Conservation (phyloP, 805 yeast genomes). For the Spathaspora arborariae region DNA sequence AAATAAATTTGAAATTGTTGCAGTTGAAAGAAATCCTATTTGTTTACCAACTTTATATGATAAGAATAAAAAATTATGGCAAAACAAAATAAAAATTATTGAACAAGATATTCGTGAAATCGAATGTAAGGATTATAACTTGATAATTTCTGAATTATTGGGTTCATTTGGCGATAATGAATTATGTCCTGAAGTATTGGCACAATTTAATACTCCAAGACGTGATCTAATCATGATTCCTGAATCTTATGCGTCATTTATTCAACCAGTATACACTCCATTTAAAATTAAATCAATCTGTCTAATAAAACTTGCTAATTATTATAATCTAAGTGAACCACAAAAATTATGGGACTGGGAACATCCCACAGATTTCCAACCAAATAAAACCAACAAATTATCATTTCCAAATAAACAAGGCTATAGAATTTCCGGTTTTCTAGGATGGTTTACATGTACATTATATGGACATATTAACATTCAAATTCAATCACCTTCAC, state of each 20-base stretch:
- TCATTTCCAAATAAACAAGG: neutral
- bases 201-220: conserved; percentile 23
- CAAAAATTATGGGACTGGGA: conserved; percentile 59
- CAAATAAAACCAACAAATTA: neutral
- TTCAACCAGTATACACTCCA: conserved; percentile 63
- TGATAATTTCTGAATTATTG: conserved; percentile 75
- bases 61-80: conserved; percentile 53
- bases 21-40: conserved; percentile 69
- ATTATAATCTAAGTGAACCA: conserved; percentile 27
- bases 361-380: conserved; percentile 39
- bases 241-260: conserved; percentile 49
- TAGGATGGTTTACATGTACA: conserved; percentile 70
- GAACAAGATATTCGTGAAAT: conserved; percentile 52
- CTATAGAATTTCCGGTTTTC: conserved; percentile 56
- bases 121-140: neutral
- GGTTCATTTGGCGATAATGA: conserved; percentile 96
- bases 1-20: conserved; percentile 21
- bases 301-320: conserved; percentile 18
- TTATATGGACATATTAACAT: conserved; percentile 58
- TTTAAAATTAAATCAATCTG: conserved; percentile 2
- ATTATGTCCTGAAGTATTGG: conserved; percentile 72
- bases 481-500: conserved; percentile 34
- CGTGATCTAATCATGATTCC: conserved; percentile 30
- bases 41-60: conserved; percentile 51
- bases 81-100: conserved; percentile 45